These are phyloP conservation scores for Populus tomentosa DNA, from an alignment of 441 rosid genomes.

Conservation along the genomic window DNA sequence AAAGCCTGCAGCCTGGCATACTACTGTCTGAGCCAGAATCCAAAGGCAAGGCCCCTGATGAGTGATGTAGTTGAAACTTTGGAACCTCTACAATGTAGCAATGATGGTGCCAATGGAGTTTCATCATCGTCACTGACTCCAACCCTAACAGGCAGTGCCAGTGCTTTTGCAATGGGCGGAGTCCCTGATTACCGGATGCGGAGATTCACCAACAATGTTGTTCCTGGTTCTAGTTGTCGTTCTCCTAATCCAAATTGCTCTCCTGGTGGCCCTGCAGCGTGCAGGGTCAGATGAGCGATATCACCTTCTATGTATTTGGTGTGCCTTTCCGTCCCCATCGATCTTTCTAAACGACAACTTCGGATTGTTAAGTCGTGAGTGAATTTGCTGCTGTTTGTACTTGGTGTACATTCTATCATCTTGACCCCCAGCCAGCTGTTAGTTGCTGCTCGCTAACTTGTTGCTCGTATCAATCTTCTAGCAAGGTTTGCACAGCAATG, in stretches of 20 bases:
- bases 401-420: constrained; percentile 26
- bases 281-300: constrained; percentile 70
- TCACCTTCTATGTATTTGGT: constrained; percentile 32
- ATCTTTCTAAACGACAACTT: constrained; percentile 22
- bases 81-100: constrained; percentile 73
- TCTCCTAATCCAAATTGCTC: constrained; percentile 80
- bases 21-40: constrained; percentile 93
- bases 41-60: constrained; percentile 73
- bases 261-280: constrained; percentile 65
- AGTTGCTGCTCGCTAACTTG: constrained; percentile 22
- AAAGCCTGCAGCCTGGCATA: constrained; percentile 95
- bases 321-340: constrained; percentile 30
- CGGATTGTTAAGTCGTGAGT: constrained; percentile 34
- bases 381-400: constrained; percentile 29
- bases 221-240: constrained; percentile 75
- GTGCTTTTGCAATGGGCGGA: constrained; percentile 71
- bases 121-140: constrained; percentile 30
- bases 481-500: constrained; percentile 10
- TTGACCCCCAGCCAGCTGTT: constrained; percentile 24
- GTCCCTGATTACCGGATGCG: constrained; percentile 59
- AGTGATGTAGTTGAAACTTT: constrained; percentile 47
- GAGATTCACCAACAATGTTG: constrained; percentile 63
- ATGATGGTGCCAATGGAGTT: constrained; percentile 41
- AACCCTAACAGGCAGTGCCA: constrained; percentile 28
- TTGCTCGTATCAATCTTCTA: constrained; percentile 30